These are phyloP conservation scores for Saturnispora dispora DNA, from an alignment of 805 yeast species.

Conservation along the genomic window DNA sequence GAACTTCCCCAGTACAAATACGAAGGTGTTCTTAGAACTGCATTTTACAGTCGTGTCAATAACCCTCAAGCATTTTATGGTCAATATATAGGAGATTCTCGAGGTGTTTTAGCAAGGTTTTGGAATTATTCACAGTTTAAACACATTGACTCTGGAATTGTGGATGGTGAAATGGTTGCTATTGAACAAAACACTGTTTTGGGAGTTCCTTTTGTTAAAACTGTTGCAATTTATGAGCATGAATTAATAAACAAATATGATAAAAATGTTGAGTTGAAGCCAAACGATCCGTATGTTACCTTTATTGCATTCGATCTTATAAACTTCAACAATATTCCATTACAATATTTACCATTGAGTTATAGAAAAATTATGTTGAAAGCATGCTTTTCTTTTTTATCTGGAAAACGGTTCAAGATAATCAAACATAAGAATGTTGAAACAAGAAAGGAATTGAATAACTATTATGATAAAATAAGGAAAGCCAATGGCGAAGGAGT, in stretches of 20 bases:
- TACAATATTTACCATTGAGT: conserved; percentile 2
- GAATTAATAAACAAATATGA: neutral
- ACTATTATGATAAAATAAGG: conserved; percentile 29
- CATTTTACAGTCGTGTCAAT: conserved; percentile 71
- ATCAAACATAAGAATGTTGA: neutral
- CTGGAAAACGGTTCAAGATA: neutral
- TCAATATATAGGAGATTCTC: conserved; percentile 12
- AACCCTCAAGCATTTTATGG: conserved; percentile 46
- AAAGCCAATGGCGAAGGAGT: conserved; percentile 70
- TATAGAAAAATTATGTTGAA: neutral
- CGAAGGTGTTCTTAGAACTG: conserved; percentile 35
- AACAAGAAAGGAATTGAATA: neutral
- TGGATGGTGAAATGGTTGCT: conserved; percentile 94
- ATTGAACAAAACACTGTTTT: conserved; percentile 52
- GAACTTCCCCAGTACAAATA: neutral
- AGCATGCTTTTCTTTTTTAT: neutral
- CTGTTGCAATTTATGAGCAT: conserved; percentile 37
- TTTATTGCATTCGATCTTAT: conserved; percentile 67
- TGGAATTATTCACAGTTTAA: conserved; percentile 26
- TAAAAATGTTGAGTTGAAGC: neutral
- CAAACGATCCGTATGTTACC: conserved; percentile 13
- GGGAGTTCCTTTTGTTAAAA: conserved; percentile 75
- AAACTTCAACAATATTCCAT: conserved; percentile 38
- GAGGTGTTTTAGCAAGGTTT: conserved; percentile 25
- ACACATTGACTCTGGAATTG: conserved; percentile 30